These are phyloP conservation scores for Coemansia sp. DNA, from an alignment of 192 early-diverging fungal species.

Conservation along the genomic window DNA sequence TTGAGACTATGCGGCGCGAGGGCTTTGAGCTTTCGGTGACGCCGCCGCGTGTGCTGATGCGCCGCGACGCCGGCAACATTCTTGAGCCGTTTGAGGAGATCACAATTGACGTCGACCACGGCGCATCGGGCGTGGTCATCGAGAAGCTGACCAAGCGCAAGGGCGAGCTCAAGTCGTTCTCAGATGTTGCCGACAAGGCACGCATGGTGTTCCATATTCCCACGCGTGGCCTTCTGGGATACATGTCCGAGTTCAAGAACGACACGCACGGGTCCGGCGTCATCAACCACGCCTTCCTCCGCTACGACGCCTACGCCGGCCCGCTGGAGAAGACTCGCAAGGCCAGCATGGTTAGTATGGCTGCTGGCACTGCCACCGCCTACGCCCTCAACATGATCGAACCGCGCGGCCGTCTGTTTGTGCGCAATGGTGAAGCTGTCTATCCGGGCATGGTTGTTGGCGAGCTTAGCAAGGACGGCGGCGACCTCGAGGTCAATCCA, in stretches of 20 bases:
- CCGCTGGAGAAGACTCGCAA: slow-evolving; percentile 74
- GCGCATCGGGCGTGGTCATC: slow-evolving; percentile 73
- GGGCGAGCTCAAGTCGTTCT: slow-evolving; percentile 76
- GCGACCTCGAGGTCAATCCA: slow-evolving; percentile 83
- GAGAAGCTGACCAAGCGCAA: slow-evolving; percentile 84
- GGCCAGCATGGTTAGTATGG: slow-evolving; percentile 73
- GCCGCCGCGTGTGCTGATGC: slow-evolving; percentile 80
- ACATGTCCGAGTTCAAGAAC: slow-evolving; percentile 86
- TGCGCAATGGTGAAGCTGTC: slow-evolving; percentile 69
- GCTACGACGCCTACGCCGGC: slow-evolving; percentile 73
- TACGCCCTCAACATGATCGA: slow-evolving; percentile 78
- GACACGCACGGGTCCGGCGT: slow-evolving; percentile 82
- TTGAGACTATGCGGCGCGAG: slow-evolving; percentile 89
- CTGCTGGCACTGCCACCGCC: slow-evolving; percentile 65
- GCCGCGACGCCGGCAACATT: slow-evolving; percentile 61
- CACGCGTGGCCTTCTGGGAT: slow-evolving; percentile 80
- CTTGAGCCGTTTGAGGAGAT: slow-evolving; percentile 85
- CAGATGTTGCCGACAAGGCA: slow-evolving; percentile 70
- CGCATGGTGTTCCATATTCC: slow-evolving; percentile 79
- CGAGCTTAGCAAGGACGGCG: slow-evolving; percentile 70
- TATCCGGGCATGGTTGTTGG: slow-evolving; percentile 90
- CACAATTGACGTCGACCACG: slow-evolving; percentile 75
- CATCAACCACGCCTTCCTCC: slow-evolving; percentile 76
- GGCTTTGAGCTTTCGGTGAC: slow-evolving; percentile 84
- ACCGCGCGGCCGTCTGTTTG: slow-evolving; percentile 78